Evolutionary conservation across 1,284 basidiomycete species (phyloP).

Genomic region (Porodaedalea pini): DNA sequence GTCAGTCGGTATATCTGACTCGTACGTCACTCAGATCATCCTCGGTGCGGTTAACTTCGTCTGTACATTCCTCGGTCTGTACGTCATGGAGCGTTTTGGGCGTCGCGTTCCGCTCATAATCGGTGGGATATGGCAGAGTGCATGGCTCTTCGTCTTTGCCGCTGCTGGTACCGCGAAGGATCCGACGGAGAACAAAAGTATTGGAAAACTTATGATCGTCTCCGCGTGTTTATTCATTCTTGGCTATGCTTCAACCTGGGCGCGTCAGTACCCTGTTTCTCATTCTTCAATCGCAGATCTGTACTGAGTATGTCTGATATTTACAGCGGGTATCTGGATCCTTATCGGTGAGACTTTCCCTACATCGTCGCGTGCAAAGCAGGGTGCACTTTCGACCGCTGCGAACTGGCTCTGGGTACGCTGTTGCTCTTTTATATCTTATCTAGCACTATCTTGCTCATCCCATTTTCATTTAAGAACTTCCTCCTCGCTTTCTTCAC

Average conservation of each 20-base stretch:
- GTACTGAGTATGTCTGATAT: not conserved
- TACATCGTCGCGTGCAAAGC: slow-evolving; percentile 71
- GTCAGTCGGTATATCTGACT: slow-evolving; percentile 64
- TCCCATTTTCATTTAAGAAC: slow-evolving; percentile 37
- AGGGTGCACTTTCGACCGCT: slow-evolving; percentile 68
- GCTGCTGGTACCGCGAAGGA: slow-evolving; percentile 67
- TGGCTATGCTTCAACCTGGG: slow-evolving; percentile 77
- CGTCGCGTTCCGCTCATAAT: slow-evolving; percentile 60
- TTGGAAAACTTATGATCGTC: slow-evolving; percentile 71
- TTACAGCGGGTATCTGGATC: slow-evolving; percentile 63
- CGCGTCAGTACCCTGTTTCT: slow-evolving; percentile 34
- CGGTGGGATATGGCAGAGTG: slow-evolving; percentile 70
- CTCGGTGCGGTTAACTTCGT: slow-evolving; percentile 67
- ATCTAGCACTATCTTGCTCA: not conserved
- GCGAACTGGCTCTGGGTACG: slow-evolving; percentile 57
- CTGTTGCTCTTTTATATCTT: slow-evolving; percentile 2
- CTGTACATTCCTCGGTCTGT: slow-evolving; percentile 49
- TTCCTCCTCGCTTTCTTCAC: slow-evolving; percentile 78
- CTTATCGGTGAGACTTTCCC: slow-evolving; percentile 77
- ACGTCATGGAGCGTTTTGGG: slow-evolving; percentile 32
- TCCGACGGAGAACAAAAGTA: slow-evolving; percentile 43
- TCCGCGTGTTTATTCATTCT: slow-evolving; percentile 77
- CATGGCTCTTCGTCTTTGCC: slow-evolving; percentile 78
- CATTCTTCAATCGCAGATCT: not conserved
- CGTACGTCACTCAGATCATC: slow-evolving; percentile 71